Conservation (phyloP, 176 grass and related monocot species). For the Phoenix roebelenii region DNA sequence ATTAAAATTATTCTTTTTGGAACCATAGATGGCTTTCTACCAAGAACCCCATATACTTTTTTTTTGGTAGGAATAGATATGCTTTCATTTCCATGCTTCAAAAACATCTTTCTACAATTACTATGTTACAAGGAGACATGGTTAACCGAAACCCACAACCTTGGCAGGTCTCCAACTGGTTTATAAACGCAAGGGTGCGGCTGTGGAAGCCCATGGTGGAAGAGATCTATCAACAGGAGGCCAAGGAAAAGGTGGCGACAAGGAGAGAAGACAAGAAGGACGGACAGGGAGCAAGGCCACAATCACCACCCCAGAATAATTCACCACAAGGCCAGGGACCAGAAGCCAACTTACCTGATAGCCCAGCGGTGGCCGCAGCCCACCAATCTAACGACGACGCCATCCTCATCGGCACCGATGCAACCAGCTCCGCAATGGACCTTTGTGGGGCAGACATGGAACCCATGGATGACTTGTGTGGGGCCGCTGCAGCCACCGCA, state of each 20-base stretch:
- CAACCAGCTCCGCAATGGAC: constrained; percentile 16
- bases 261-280: constrained; percentile 10
- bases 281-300: constrained; percentile 17
- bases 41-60: too few relatives aligned
- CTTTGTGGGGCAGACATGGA: constrained; percentile 44
- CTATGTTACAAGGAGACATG: too few relatives aligned
- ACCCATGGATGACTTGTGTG: constrained; percentile 45
- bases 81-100: too few relatives aligned
- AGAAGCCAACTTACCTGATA: constrained; percentile 19
- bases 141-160: too few relatives aligned
- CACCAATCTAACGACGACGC: constrained; percentile 9
- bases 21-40: too few relatives aligned
- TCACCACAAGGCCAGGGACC: constrained; percentile 19
- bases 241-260: constrained; percentile 19
- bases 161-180: constrained; percentile 95
- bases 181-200: constrained; percentile 97
- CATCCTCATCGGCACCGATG: constrained; percentile 31
- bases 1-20: too few relatives aligned
- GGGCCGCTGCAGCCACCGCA: constrained; percentile 6
- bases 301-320: constrained; percentile 19
- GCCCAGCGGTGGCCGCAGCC: not conserved
- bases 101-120: too few relatives aligned
- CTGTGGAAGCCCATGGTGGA: constrained; percentile 99
- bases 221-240: constrained; percentile 96
- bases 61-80: too few relatives aligned